Percentiles rank a stretch among this genome's conserved stretches.
These are phyloP conservation scores for Vicia faba DNA, from an alignment of 306 rosid species.

Conservation along the genomic window DNA sequence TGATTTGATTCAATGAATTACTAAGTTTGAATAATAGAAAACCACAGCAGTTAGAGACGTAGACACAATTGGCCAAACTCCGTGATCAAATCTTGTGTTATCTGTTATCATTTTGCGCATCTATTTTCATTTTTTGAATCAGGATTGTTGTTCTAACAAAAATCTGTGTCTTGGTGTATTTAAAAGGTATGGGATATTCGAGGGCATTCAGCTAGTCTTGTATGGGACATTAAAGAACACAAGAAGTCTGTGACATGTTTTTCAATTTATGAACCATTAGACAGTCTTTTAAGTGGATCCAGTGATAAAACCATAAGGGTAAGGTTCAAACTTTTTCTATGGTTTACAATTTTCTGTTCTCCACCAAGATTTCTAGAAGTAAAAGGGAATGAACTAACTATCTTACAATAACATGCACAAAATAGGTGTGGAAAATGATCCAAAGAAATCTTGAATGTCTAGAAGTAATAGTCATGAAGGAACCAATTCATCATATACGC, in stretches of 20 bases:
- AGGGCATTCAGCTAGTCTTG: slow-evolving; percentile 70
- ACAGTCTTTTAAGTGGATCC: slow-evolving; percentile 78
- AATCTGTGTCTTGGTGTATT: slow-evolving; percentile 18
- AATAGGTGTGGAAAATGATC: slow-evolving; percentile 75
- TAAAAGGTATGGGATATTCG: slow-evolving; percentile 75
- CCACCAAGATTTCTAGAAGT: slow-evolving; percentile 14
- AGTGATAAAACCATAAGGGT: slow-evolving; percentile 82
- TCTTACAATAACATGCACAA: slow-evolving; percentile 32
- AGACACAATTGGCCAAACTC: background rate
- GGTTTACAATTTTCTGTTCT: slow-evolving; percentile 36
- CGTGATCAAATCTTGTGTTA: background rate
- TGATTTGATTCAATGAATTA: background rate
- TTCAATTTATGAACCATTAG: slow-evolving; percentile 59
- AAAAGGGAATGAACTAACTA: slow-evolving; percentile 24
- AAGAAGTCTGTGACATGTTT: slow-evolving; percentile 72
- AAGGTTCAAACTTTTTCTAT: slow-evolving; percentile 34
- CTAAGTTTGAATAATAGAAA: background rate
- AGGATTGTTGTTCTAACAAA: background rate
- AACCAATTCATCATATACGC: slow-evolving; percentile 56
- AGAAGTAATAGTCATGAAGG: slow-evolving; percentile 65
- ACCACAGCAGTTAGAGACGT: background rate
- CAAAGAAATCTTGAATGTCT: slow-evolving; percentile 66
- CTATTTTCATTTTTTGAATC: background rate
- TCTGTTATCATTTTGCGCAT: background rate
- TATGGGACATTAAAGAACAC: slow-evolving; percentile 76